Percentiles rank a stretch among this genome's conserved stretches.
phyloP scores from a whole-genome alignment of 139 green algal genomes.

The Diplosphaera chodatii region DNA sequence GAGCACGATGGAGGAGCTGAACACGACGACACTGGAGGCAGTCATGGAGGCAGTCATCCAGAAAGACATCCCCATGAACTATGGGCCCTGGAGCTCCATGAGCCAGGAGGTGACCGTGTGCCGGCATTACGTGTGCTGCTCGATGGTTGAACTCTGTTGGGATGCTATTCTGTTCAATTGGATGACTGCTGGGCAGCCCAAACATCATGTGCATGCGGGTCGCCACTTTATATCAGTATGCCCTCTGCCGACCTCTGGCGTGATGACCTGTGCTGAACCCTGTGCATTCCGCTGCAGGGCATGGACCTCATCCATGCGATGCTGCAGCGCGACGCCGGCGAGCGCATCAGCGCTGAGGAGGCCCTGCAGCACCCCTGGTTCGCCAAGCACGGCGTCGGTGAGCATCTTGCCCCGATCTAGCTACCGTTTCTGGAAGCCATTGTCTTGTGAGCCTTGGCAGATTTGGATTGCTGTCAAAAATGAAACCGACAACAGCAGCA shows the following conservation, averaged over 20 bases:
- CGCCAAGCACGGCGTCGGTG: neutral
- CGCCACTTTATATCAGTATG: too few species aligned
- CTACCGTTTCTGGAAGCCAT: neutral
- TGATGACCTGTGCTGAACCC: too few species aligned
- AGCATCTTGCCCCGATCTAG: neutral
- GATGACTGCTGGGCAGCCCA: too few species aligned
- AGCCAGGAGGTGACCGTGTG: constrained; percentile 8
- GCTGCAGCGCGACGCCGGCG: constrained; percentile 49
- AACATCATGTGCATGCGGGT: too few species aligned
- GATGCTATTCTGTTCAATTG: constrained; percentile 24
- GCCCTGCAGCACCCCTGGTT: constrained; percentile 70
- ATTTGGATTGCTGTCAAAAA: too few species aligned
- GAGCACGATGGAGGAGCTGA: constrained; percentile 27
- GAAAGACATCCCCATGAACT: neutral
- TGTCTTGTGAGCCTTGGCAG: too few species aligned
- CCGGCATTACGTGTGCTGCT: constrained; percentile 2
- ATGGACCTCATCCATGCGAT: constrained; percentile 10
- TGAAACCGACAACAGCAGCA: too few species aligned
- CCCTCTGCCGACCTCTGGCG: too few species aligned
- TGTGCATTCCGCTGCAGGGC: too few species aligned
- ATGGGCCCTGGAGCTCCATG: constrained; percentile 1
- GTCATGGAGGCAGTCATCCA: neutral
- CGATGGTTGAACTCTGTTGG: too few species aligned
- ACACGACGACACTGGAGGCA: constrained; percentile 32
- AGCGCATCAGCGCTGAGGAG: constrained; percentile 49